Evolutionary conservation across 2,329 filamentous ascomycete genomes (phyloP).

Genomic region (Monilinia vaccinii-corymbosi): DNA sequence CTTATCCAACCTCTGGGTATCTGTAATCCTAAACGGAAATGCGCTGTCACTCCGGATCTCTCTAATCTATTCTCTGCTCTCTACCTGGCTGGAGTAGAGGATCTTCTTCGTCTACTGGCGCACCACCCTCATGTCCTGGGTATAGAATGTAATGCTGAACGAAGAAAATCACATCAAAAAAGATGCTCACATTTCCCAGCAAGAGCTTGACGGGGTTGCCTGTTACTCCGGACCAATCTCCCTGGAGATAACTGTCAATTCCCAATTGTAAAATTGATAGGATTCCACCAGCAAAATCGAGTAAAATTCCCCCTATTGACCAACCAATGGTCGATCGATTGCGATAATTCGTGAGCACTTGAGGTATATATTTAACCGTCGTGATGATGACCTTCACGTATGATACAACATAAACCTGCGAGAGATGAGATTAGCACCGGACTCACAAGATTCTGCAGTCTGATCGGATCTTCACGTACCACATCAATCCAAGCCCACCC

Average conservation of each 20-base stretch:
- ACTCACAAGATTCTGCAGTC: background rate
- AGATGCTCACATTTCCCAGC: conserved; percentile 73
- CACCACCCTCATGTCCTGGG: conserved; percentile 18
- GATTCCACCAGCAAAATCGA: conserved; percentile 75
- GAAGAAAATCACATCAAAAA: conserved; percentile 83
- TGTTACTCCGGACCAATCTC: conserved; percentile 82
- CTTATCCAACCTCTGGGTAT: conserved; percentile 2
- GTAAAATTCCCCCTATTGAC: conserved; percentile 74
- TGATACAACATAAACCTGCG: conserved; percentile 53
- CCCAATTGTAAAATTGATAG: conserved; percentile 73
- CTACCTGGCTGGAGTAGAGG: conserved; percentile 13
- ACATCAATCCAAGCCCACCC: conserved; percentile 56
- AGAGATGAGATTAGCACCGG: background rate
- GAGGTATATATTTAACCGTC: conserved; percentile 86
- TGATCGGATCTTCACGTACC: conserved; percentile 18
- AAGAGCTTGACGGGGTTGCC: conserved; percentile 89
- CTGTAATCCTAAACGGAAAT: background rate
- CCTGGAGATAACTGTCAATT: conserved; percentile 76
- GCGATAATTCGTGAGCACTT: conserved; percentile 73
- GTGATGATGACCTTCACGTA: conserved; percentile 88
- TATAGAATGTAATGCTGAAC: conserved; percentile 84
- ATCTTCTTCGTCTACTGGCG: conserved; percentile 13
- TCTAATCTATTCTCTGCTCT: conserved; percentile 15
- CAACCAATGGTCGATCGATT: conserved; percentile 81
- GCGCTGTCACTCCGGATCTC: background rate